Evolutionary conservation across 2,329 filamentous ascomycete genomes (phyloP).

Genomic region (Alternaria sp.): DNA sequence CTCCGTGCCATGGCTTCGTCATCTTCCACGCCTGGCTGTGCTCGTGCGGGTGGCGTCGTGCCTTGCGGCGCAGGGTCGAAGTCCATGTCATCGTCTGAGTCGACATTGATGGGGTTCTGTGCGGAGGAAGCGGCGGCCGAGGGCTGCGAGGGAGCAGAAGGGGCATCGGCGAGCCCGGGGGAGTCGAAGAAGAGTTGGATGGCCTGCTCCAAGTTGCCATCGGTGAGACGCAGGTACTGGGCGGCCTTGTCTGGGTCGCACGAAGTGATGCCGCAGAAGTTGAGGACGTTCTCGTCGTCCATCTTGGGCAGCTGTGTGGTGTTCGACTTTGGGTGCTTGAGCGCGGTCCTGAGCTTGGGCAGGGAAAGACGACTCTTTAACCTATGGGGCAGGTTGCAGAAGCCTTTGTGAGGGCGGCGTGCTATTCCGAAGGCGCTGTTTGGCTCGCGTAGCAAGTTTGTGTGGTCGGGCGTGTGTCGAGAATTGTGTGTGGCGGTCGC

Average conservation of each 20-base stretch:
- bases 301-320: slow-evolving; percentile 26
- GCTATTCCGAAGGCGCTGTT: not conserved
- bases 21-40: slow-evolving; percentile 67
- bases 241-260: slow-evolving; percentile 75
- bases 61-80: slow-evolving; percentile 49
- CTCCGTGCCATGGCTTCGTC: slow-evolving; percentile 92
- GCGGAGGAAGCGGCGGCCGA: slow-evolving; percentile 45
- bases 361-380: not conserved
- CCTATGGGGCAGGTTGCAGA: not conserved
- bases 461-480: not conserved
- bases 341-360: not conserved
- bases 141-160: slow-evolving; percentile 44
- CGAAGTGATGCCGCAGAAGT: slow-evolving; percentile 83
- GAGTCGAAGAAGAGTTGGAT: slow-evolving; percentile 91
- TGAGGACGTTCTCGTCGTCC: slow-evolving; percentile 66
- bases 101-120: slow-evolving; percentile 71
- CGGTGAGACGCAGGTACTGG: slow-evolving; percentile 84
- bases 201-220: slow-evolving; percentile 82
- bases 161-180: slow-evolving; percentile 69
- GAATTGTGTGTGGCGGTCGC: slow-evolving; percentile 18
- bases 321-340: not conserved
- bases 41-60: slow-evolving; percentile 26
- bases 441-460: not conserved
- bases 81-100: slow-evolving; percentile 74
- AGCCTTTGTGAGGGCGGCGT: not conserved